Percentiles rank a stretch among this genome's conserved stretches.
phyloP scores from a whole-genome alignment of 768 basidiomycete species.

The Termitomyces eurrhizus region DNA sequence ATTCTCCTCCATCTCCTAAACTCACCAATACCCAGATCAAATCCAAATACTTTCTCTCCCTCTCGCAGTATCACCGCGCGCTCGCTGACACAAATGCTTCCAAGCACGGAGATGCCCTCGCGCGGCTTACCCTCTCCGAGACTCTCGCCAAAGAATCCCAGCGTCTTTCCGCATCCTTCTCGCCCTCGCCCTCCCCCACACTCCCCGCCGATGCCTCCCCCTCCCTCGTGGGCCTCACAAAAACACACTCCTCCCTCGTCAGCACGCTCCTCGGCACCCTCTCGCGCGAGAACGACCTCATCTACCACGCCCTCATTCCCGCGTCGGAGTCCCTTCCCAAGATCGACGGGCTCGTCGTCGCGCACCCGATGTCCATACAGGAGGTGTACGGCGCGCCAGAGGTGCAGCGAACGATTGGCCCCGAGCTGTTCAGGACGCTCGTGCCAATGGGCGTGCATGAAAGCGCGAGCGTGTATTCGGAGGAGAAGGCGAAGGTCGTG shows the following conservation, averaged over 20 bases:
- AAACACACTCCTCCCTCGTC: slow-evolving; percentile 75
- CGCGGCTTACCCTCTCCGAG: slow-evolving; percentile 75
- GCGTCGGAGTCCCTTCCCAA: slow-evolving; percentile 70
- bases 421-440: slow-evolving; percentile 82
- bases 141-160: slow-evolving; percentile 79
- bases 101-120: slow-evolving; percentile 85
- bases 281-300: slow-evolving; percentile 87
- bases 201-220: slow-evolving; percentile 84
- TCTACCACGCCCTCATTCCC: slow-evolving; percentile 91
- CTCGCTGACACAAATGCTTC: slow-evolving; percentile 70
- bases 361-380: slow-evolving; percentile 86
- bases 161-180: slow-evolving; percentile 64
- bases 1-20: neutral
- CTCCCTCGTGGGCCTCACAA: slow-evolving; percentile 78
- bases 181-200: slow-evolving; percentile 64
- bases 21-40: slow-evolving; percentile 59
- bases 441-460: slow-evolving; percentile 95
- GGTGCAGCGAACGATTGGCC: slow-evolving; percentile 92
- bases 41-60: slow-evolving; percentile 81
- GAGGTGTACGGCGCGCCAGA: slow-evolving; percentile 90
- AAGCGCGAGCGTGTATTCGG: slow-evolving; percentile 93
- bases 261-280: neutral
- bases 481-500: slow-evolving; percentile 95
- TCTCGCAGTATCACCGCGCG: slow-evolving; percentile 84
- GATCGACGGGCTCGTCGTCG: slow-evolving; percentile 81